These are phyloP conservation scores for Malassezia obtusa DNA, from an alignment of 1,284 basidiomycete species.

Conservation along the genomic window DNA sequence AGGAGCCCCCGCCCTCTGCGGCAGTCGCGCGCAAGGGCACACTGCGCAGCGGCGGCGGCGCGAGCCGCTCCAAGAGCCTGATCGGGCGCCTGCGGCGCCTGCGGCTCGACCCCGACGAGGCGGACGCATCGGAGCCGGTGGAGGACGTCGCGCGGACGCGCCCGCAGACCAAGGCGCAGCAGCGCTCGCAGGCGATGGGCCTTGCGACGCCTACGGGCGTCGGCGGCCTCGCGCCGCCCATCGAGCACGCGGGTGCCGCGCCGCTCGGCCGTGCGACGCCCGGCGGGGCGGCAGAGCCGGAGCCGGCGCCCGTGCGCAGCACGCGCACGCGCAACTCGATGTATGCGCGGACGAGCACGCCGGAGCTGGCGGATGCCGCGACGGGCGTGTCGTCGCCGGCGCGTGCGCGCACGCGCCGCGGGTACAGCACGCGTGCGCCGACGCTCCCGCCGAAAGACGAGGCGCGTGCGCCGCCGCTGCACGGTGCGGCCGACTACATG, in stretches of 20 bases:
- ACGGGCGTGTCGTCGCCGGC: neutral
- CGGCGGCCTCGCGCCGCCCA: neutral
- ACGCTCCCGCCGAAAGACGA: neutral
- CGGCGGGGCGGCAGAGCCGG: neutral
- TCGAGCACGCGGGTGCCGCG: neutral
- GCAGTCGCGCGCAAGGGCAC: neutral
- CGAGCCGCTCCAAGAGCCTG: constrained; percentile 11
- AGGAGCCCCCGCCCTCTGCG: neutral
- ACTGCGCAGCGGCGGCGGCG: neutral
- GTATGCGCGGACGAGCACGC: neutral
- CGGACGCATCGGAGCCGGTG: neutral
- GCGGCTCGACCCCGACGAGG: constrained; percentile 3
- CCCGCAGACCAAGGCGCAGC: neutral
- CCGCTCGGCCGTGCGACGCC: neutral
- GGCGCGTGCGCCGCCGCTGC: neutral
- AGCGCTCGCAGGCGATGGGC: neutral
- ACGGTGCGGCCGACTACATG: neutral
- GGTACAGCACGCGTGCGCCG: neutral
- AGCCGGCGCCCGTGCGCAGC: too few relatives aligned
- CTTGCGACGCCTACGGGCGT: neutral
- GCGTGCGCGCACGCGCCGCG: neutral
- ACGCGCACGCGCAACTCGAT: neutral
- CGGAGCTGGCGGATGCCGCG: neutral
- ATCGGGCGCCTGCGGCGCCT: constrained; percentile 10
- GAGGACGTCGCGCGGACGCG: neutral